A percentile compares a stretch with the other conserved stretches of the same genome.
phyloP scores from a whole-genome alignment of 352 stramenopile species.

The Phytophthora hybrid region DNA sequence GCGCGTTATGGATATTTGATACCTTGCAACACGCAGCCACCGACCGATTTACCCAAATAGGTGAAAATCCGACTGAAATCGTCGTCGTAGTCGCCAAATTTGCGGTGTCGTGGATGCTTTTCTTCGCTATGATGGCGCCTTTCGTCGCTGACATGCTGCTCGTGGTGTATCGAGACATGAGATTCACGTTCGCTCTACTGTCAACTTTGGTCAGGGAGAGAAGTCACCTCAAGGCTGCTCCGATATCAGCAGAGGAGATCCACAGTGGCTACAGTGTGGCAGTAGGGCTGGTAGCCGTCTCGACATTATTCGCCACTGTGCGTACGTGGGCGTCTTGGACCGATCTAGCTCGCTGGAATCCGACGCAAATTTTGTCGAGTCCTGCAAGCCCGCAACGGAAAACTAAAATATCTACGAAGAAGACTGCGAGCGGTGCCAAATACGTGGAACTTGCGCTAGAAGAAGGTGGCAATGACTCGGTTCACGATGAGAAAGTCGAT shows the following conservation, averaged over 20 bases:
- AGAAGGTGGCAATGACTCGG: neutral
- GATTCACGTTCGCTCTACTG: constrained; percentile 46
- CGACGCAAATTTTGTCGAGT: neutral
- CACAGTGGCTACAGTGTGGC: constrained; percentile 31
- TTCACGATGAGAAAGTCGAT: neutral
- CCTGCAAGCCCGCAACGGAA: neutral
- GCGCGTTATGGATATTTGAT: constrained; percentile 33
- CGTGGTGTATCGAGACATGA: constrained; percentile 37
- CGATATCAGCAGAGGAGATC: constrained; percentile 37
- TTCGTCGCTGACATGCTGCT: constrained; percentile 46
- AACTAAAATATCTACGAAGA: neutral
- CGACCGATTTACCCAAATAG: neutral
- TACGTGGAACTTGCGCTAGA: constrained; percentile 6
- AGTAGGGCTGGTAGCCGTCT: constrained; percentile 13
- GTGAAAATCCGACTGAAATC: neutral
- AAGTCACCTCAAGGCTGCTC: constrained; percentile 39
- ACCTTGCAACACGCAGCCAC: neutral
- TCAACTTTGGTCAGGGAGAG: constrained; percentile 29
- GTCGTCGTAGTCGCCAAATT: neutral
- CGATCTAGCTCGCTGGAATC: constrained; percentile 16
- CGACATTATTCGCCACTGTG: constrained; percentile 10
- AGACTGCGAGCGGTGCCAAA: neutral
- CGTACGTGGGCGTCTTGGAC: constrained; percentile 5
- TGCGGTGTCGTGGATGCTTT: constrained; percentile 23
- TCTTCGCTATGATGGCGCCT: constrained; percentile 25